Percentiles rank a stretch among this genome's conserved stretches.
Evolutionary conservation across 2,329 filamentous ascomycete species (phyloP).

Genomic region (Aspergillus carbonarius): DNA sequence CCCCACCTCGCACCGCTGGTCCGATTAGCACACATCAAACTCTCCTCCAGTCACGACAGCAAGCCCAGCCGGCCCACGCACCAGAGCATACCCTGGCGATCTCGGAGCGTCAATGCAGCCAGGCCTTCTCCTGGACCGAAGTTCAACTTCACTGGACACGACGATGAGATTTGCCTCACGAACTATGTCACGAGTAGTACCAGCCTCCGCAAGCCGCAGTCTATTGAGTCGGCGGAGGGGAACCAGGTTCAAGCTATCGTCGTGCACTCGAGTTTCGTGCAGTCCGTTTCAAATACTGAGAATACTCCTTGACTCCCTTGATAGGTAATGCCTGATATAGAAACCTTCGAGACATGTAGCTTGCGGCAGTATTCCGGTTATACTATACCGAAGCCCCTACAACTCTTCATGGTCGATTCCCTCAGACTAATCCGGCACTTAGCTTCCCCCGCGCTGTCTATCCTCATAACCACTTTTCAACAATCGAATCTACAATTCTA

Average conservation of each 20-base stretch:
- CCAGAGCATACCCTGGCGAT: not conserved
- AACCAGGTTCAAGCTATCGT: not conserved
- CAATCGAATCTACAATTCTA: no score
- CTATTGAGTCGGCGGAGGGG: not conserved
- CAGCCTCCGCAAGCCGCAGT: not conserved
- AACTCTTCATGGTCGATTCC: no score
- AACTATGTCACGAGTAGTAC: not conserved
- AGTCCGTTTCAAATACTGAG: not conserved
- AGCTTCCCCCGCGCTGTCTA: no score
- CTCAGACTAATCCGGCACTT: no score
- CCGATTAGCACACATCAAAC: not conserved
- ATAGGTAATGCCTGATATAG: no score
- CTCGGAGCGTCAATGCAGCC: not conserved
- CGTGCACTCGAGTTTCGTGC: not conserved
- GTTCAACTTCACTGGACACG: not conserved
- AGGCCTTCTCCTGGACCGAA: not conserved
- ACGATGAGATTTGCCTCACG: conserved; percentile 7
- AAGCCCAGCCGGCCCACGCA: not conserved
- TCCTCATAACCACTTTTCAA: no score
- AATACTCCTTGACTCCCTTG: accelerated
- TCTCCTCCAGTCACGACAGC: not conserved
- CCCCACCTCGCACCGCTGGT: conserved; percentile 16
- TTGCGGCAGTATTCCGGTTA: no score
- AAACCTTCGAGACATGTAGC: no score
- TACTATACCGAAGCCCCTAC: no score